Base-by-base conservation (phyloP, 768 basidiomycete species). In the Rickenella mellea region DNA sequence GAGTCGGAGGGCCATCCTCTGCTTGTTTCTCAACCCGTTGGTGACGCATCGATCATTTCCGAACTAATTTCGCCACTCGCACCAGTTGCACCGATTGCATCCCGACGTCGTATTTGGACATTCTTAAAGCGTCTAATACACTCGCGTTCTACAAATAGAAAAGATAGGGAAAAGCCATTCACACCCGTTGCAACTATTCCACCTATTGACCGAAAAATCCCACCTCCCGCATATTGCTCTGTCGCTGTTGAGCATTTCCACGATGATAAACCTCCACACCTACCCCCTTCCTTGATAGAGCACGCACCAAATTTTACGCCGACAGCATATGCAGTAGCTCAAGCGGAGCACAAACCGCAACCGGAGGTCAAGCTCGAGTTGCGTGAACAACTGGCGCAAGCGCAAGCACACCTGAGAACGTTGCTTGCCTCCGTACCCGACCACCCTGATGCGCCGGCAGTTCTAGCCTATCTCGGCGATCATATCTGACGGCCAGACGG, bases 341-440 rank as follows among this genome's bases (percentile, higher is more conserved):
- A 49, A 14, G 48, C 57, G 20, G 55, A 47, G 15, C 57, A 53
- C 30, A 17, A 36, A 17, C 33, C 19, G 19, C n/a, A n/a, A n/a
- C n/a, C 33, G 33, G 19, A 36, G 3, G 36, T 39, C 11, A 47
- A 48, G 17, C 40, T 39, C 22, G 45, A 39, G 12, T 40, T 53
- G 11, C 19, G 27, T 25, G 42, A 31, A 2, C 57, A 62, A 46
- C 55, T 68, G 31, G 48, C 54, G 0, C 72, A 78, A 29, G 83
- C 88, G 4, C 70, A 81, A 46, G 69, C 70, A 2, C 70, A 74
- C 10, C 64, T 89, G 21, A 66, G 77, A 26, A 54, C 62, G 11
- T 65, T 87, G 38, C 69, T 91, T 37, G 76, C 74, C 1, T 71
- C 73, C 41, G 69, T 75, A 41, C 72, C 74, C 36, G 69, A 67